Evolutionary conservation across 345 rosid species (phyloP).

Genomic region (Tarenaya hassleriana): DNA sequence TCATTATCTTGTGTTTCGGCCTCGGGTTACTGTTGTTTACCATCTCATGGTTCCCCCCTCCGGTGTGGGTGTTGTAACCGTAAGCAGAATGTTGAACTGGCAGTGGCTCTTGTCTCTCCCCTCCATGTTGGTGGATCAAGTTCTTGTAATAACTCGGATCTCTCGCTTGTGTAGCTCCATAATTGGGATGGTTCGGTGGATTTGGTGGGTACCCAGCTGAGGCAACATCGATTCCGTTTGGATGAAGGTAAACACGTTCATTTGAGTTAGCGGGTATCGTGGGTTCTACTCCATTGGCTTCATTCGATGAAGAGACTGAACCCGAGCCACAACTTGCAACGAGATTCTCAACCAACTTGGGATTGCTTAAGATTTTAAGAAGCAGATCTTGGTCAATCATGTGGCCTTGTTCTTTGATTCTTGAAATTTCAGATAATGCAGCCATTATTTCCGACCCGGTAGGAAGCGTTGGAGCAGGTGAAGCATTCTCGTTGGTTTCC

Average conservation of each 20-base stretch:
- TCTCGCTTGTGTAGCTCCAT: constrained; percentile 43
- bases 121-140: constrained; percentile 98
- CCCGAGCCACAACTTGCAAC: constrained; percentile 43
- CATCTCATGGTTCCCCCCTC: constrained; percentile 45
- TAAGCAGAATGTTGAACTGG: constrained; percentile 34
- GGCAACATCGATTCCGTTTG: constrained; percentile 28
- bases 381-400: constrained; percentile 78
- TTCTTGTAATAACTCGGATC: constrained; percentile 81
- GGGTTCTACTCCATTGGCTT: constrained; percentile 37
- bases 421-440: constrained; percentile 60
- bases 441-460: constrained; percentile 55
- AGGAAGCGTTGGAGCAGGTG: constrained; percentile 30
- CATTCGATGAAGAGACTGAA: constrained; percentile 32
- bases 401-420: constrained; percentile 52
- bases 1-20: constrained; percentile 70
- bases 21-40: constrained; percentile 36
- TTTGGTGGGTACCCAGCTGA: constrained; percentile 31
- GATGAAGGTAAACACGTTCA: constrained; percentile 44
- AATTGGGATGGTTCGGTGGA: constrained; percentile 33
- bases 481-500: constrained; percentile 29
- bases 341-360: constrained; percentile 68
- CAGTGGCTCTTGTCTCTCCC: constrained; percentile 58
- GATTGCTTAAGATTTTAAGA: constrained; percentile 69
- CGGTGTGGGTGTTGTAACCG: constrained; percentile 37
- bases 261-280: constrained; percentile 34